Evolutionary conservation across 1,139 yeast genomes (phyloP).

Genomic region (Meyerozyma carpophila): DNA sequence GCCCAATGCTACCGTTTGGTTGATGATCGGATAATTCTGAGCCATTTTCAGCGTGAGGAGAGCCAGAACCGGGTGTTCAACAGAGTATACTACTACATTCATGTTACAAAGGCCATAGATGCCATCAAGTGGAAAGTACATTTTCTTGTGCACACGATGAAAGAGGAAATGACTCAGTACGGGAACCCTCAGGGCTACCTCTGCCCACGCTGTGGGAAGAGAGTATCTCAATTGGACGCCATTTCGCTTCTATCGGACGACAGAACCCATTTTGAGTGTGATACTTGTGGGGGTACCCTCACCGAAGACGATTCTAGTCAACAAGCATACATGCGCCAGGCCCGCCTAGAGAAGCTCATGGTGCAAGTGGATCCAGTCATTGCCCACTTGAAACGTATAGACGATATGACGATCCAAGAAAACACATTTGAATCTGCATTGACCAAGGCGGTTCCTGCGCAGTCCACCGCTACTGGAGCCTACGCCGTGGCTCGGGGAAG

Average conservation of each 20-base stretch:
- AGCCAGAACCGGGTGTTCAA: conserved; percentile 62
- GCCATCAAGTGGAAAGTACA: conserved; percentile 96
- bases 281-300: conserved; percentile 70
- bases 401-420: conserved; percentile 80
- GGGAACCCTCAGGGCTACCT: conserved; percentile 92
- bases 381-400: conserved; percentile 76
- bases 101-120: conserved; percentile 90
- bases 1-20: conserved; percentile 74
- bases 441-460: conserved; percentile 79
- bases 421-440: conserved; percentile 80
- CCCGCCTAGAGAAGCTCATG: conserved; percentile 79
- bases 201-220: conserved; percentile 80
- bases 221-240: conserved; percentile 84
- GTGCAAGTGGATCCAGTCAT: conserved; percentile 86
- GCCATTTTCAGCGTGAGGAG: conserved; percentile 79
- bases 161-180: conserved; percentile 74
- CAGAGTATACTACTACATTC: conserved; percentile 81
- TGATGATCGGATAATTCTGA: conserved; percentile 70
- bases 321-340: conserved; percentile 79
- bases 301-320: conserved; percentile 86
- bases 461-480: conserved; percentile 53
- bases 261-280: conserved; percentile 76
- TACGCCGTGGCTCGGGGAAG: conserved; percentile 43
- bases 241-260: conserved; percentile 76
- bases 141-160: conserved; percentile 69